A percentile compares a stretch with the other conserved stretches of the same genome.
Conservation (phyloP, 345 rosid genomes). For the Sonneratia caseolaris region DNA sequence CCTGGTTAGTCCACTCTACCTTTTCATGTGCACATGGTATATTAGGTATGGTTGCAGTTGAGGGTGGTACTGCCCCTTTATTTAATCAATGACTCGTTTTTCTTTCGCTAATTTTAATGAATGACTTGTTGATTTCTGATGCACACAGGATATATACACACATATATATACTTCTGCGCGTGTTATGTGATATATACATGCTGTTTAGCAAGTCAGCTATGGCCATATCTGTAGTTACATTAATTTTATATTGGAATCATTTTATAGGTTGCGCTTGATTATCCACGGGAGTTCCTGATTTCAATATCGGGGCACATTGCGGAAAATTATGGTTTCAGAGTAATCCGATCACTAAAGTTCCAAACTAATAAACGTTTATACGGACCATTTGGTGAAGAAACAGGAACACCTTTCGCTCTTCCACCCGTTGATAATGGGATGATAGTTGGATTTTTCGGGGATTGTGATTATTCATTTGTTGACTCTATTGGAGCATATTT, state of each 20-base stretch:
- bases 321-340: neutral
- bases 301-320: neutral
- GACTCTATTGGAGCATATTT: slow-evolving; percentile 2
- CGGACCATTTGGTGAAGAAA: slow-evolving; percentile 1
- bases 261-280: neutral
- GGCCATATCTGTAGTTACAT: no score
- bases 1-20: neutral
- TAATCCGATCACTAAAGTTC: neutral
- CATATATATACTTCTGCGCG: no score
- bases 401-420: neutral
- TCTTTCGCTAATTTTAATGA: no score
- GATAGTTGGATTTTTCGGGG: neutral
- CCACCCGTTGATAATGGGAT: neutral
- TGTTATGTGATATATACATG: no score
- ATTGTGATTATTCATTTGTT: neutral
- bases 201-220: no score
- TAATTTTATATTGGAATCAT: no score
- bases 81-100: no score
- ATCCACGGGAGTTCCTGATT: slow-evolving; percentile 4
- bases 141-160: no score
- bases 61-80: no score
- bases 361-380: neutral
- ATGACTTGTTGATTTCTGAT: no score
- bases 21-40: no score
- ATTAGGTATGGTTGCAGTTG: no score